Evolutionary conservation across 78 protist genomes (phyloP), one percentile per base, ranked within the genome.

Genomic region (Capsaspora owczarzaki): DNA sequence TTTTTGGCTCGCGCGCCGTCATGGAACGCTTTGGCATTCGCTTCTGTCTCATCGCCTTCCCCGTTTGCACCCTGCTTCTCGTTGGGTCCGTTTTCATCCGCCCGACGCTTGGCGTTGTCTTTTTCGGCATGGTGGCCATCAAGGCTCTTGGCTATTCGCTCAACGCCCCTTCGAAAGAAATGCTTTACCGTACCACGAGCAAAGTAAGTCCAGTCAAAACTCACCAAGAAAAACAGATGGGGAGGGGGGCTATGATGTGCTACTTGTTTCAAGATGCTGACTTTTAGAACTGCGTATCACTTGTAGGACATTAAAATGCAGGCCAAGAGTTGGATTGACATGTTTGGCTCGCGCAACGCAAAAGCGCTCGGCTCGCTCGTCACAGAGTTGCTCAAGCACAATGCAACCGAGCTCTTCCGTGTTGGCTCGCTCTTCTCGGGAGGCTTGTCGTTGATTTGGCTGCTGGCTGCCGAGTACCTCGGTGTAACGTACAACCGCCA

Each of bases 251-350:
- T n/a, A n/a, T 38, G 12, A 43, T 23, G 40, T 71, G 8, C 29
- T 71, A 43, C 25, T 31, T 40, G 2, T 31, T 25, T 19, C 25
- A 37, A 40, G 47, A 71, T 71, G 12, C 61, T 22, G 61, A 74
- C 61, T 12, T 16, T 56, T 56, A 29, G 25, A 12, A n/a, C n/a
- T n/a, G n/a, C 74, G 43, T 0, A n/a, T 38, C 22, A 0, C 16
- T 43, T 72, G n/a, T 27, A 44, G 68, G 63, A 74, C n/a, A 31
- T 68, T 56, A 44, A 53, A 33, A 71, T 81, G 49, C 70, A 81
- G 68, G 70, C 79, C 2, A 81, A 81, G 56, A 40, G 61, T 1
- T 81, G 85, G 85, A 70, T 72, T 44, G 85, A 81, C 60, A 75
- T 81, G 53, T 81, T 81, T 29, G 85, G 85, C 25, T 8, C 66